Evolutionary conservation across 371 early-diverging fungal species (phyloP), one percentile per base, ranked within the genome.

Genomic region (Syncephalastrum sp.): DNA sequence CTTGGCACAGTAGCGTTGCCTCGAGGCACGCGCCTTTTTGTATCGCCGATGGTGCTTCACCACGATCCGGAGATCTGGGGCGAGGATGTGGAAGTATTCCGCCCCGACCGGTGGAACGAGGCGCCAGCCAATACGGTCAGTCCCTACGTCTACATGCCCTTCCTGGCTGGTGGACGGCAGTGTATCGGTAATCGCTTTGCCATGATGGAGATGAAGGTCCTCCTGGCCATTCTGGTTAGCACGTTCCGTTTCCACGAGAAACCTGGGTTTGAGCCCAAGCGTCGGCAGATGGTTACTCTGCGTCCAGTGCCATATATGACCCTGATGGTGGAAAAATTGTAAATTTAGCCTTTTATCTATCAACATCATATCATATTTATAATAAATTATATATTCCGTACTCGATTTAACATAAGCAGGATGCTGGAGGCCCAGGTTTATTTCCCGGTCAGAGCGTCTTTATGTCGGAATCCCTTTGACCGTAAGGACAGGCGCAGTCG

Each of bases 51-150:
- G 25, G 69, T 65, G 8, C 69, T 64, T 12, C 85, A 84, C 46
- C 76, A 75, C 53, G 63, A 67, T 25, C 65, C 61, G 47, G 66
- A 73, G 12, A 74, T 77, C 61, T 89, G 89, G 89, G 89, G 89
- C 0, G 79, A 77, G 14, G 85, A 89, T 59, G 85, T 74, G 3
- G 64, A 77, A 43, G 77, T 76, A 24, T 89, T 85, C 60, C 73
- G 77, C 13, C 89, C 89, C 15, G 77, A 72, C 13, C 75, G 89
- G 41, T 89, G 89, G 89, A 57, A 73, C 1, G 67, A 69, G 46
- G 44, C 53, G 38, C 63, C 63, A 4, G 73, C 73, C 38, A 56
- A 60, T 0, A 46, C 48, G 17, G 42, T 70, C 12, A 67, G 68
- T 16, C 69, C 76, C 0, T 79, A 79, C 58, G 73, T 77, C 6